These are phyloP conservation scores for Komagataella pastoris DNA, from an alignment of 805 yeast species.

Conservation along the genomic window DNA sequence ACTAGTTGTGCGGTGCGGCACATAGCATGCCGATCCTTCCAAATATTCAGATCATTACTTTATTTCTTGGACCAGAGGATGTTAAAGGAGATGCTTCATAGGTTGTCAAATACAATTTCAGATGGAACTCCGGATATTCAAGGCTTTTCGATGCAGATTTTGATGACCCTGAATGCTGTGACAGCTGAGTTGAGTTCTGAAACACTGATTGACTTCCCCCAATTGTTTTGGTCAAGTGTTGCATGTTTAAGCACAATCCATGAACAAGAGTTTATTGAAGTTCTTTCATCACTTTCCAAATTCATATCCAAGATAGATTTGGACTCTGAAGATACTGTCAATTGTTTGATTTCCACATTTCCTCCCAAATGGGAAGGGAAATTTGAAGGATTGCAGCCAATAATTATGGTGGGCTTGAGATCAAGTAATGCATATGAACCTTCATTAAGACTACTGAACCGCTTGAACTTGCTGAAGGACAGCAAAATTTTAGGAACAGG, in stretches of 20 bases:
- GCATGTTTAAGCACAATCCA: slow-evolving; percentile 85
- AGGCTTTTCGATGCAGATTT: slow-evolving; percentile 92
- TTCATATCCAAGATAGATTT: slow-evolving; percentile 79
- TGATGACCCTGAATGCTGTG: slow-evolving; percentile 90
- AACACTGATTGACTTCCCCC: slow-evolving; percentile 78
- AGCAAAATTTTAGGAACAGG: slow-evolving; percentile 71
- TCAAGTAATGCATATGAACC: slow-evolving; percentile 73
- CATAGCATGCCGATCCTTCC: slow-evolving; percentile 93
- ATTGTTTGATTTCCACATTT: slow-evolving; percentile 70
- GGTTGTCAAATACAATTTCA: slow-evolving; percentile 84
- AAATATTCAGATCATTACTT: slow-evolving; percentile 75
- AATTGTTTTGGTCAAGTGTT: slow-evolving; percentile 87
- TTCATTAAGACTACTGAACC: slow-evolving; percentile 59
- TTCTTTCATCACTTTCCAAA: slow-evolving; percentile 67
- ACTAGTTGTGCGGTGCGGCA: slow-evolving; percentile 96
- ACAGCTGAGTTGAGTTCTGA: slow-evolving; percentile 75
- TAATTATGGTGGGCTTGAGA: slow-evolving; percentile 71
- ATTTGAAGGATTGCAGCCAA: slow-evolving; percentile 76
- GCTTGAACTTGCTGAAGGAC: slow-evolving; percentile 49
- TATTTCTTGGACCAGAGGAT: slow-evolving; percentile 72
- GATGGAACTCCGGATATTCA: slow-evolving; percentile 86
- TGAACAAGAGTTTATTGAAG: slow-evolving; percentile 87
- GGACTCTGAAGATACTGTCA: slow-evolving; percentile 74
- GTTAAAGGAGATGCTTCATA: slow-evolving; percentile 87
- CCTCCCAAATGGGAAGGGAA: slow-evolving; percentile 95